These are phyloP conservation scores for Candida fluviatilis DNA, from an alignment of 805 yeast species.

Conservation along the genomic window DNA sequence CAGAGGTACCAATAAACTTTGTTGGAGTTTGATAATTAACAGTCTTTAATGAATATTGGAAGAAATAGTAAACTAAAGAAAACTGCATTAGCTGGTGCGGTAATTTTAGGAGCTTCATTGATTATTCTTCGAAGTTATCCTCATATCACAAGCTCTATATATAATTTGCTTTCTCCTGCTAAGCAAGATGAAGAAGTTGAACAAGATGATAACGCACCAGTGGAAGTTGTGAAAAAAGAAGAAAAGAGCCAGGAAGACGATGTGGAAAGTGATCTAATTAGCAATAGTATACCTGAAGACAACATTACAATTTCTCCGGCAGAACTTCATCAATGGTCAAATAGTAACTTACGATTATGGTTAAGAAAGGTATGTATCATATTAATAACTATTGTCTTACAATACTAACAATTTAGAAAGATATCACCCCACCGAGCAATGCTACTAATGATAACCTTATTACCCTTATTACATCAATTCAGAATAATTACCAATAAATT, in stretches of 20 bases:
- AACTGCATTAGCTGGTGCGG: conserved; percentile 35
- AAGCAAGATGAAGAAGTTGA: conserved; percentile 10
- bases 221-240: conserved; percentile 7
- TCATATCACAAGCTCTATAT: conserved; percentile 34
- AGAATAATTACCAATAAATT: conserved; percentile 22
- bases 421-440: conserved; percentile 41
- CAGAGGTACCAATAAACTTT: too few relatives aligned
- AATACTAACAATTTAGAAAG: conserved; percentile 37
- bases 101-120: conserved; percentile 39
- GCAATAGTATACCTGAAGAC: conserved; percentile 10
- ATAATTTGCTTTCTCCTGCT: conserved; percentile 17
- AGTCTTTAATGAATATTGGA: too few relatives aligned
- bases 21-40: too few relatives aligned
- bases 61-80: conserved; percentile 11
- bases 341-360: conserved; percentile 32
- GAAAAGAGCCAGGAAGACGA: conserved; percentile 1
- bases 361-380: conserved; percentile 34
- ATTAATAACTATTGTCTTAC: neutral
- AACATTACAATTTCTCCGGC: too few relatives aligned
- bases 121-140: conserved; percentile 46
- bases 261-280: conserved; percentile 21
- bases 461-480: conserved; percentile 42
- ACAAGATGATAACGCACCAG: conserved; percentile 11
- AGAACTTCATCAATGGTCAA: conserved; percentile 26
- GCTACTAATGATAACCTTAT: conserved; percentile 44